Conservation (phyloP, 495 filamentous ascomycete genomes). For the Daldinia vernicosa region DNA sequence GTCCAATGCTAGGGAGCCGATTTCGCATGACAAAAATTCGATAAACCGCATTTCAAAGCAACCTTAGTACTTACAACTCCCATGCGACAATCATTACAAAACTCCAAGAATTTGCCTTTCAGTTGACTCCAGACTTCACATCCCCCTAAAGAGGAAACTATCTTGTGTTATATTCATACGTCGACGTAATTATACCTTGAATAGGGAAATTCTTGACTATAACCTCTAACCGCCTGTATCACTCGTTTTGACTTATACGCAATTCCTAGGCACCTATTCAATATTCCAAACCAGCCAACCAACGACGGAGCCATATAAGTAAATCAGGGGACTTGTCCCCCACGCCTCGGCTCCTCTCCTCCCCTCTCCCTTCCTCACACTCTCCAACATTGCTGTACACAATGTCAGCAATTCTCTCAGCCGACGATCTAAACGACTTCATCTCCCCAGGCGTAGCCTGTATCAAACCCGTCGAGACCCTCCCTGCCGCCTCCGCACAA, state of each 20-base stretch:
- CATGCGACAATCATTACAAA: background rate
- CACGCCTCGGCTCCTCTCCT: background rate
- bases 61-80: background rate
- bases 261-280: background rate
- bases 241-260: background rate
- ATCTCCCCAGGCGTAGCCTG: conserved; percentile 97
- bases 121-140: background rate
- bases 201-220: background rate
- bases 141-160: background rate
- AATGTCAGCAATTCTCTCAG: conserved; percentile 97
- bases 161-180: background rate
- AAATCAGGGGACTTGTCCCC: conserved; percentile 25
- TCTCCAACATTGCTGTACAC: conserved; percentile 35
- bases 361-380: background rate
- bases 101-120: background rate
- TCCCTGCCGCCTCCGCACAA: conserved; percentile 59
- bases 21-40: conserved; percentile 45
- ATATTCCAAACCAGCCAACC: conserved; percentile 3
- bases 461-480: conserved; percentile 95
- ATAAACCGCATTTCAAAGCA: conserved; percentile 54
- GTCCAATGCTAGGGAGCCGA: conserved; percentile 37
- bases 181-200: background rate
- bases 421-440: conserved; percentile 98
- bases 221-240: background rate
- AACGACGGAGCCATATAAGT: background rate